These are phyloP conservation scores for Clitocybe nebularis DNA, from an alignment of 1,284 basidiomycete species.

Conservation along the genomic window DNA sequence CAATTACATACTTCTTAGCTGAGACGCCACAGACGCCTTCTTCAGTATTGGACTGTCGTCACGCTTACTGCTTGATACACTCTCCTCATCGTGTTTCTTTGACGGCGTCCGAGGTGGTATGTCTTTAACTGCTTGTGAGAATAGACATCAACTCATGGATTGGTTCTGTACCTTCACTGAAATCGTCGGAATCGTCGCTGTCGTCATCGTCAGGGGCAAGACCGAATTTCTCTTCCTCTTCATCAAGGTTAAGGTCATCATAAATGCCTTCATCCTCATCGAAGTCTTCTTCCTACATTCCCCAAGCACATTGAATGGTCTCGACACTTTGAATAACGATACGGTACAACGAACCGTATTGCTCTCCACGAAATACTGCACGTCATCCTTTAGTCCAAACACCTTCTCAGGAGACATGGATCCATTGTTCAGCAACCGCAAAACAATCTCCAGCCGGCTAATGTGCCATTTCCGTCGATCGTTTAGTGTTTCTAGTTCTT, in stretches of 20 bases:
- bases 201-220: conserved; percentile 73
- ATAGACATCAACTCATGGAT: too few relatives aligned
- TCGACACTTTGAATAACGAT: conserved; percentile 7
- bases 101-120: conserved; percentile 57
- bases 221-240: conserved; percentile 93
- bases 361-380: conserved; percentile 94
- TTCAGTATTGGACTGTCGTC: conserved; percentile 77
- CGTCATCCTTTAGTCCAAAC: conserved; percentile 86
- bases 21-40: conserved; percentile 60
- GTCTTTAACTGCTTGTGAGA: conserved; percentile 34
- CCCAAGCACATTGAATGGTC: conserved; percentile 19
- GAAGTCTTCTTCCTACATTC: conserved; percentile 87
- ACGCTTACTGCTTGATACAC: conserved; percentile 62
- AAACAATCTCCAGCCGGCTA: conserved; percentile 87
- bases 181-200: conserved; percentile 66
- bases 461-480: conserved; percentile 97
- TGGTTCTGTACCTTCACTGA: conserved; percentile 58
- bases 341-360: conserved; percentile 71
- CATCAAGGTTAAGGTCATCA: conserved; percentile 96
- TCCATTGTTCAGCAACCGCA: conserved; percentile 94
- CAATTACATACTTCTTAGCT: conserved; percentile 58
- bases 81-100: conserved; percentile 79
- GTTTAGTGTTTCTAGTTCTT: conserved; percentile 86
- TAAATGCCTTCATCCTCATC: conserved; percentile 98
- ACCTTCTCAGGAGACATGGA: conserved; percentile 84